phyloP scores from a whole-genome alignment of 116 monocot species.

The Trichopus zeylanicus region DNA sequence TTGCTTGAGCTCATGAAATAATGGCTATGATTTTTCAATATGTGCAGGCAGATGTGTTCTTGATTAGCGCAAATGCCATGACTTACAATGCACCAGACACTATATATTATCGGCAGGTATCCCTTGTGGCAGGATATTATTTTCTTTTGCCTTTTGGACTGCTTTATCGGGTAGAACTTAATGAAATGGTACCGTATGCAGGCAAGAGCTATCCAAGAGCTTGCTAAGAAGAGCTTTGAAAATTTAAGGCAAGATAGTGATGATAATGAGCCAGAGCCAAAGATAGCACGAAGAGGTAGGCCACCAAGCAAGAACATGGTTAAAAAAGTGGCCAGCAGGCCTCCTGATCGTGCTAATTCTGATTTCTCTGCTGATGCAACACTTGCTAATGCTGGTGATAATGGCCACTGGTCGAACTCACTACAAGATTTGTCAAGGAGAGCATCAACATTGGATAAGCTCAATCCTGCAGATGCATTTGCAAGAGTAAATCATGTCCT shows the following conservation, averaged over 20 bases:
- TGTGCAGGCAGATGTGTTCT: conserved; percentile 50
- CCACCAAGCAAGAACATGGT: conserved; percentile 37
- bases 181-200: conserved; percentile 16
- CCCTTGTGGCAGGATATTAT: too few relatives aligned
- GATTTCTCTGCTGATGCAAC: conserved; percentile 32
- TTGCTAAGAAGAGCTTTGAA: conserved; percentile 67
- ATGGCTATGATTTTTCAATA: background rate
- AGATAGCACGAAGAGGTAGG: conserved; percentile 43
- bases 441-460: conserved; percentile 19
- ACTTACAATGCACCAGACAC: conserved; percentile 55
- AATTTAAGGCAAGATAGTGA: conserved; percentile 57
- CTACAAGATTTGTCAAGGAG: conserved; percentile 27
- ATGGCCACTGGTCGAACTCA: conserved; percentile 16
- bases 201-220: conserved; percentile 62
- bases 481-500: conserved; percentile 11
- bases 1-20: background rate
- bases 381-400: conserved; percentile 31
- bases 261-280: conserved; percentile 36
- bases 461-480: conserved; percentile 5
- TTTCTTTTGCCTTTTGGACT: too few relatives aligned
- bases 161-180: too few relatives aligned
- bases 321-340: conserved; percentile 30
- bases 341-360: conserved; percentile 33
- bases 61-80: conserved; percentile 65
- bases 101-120: conserved; percentile 63